Evolutionary conservation across 2,329 filamentous ascomycete genomes (phyloP), one percentile per base, ranked within the genome.

Genomic region (Pestalotiopsis sp.): DNA sequence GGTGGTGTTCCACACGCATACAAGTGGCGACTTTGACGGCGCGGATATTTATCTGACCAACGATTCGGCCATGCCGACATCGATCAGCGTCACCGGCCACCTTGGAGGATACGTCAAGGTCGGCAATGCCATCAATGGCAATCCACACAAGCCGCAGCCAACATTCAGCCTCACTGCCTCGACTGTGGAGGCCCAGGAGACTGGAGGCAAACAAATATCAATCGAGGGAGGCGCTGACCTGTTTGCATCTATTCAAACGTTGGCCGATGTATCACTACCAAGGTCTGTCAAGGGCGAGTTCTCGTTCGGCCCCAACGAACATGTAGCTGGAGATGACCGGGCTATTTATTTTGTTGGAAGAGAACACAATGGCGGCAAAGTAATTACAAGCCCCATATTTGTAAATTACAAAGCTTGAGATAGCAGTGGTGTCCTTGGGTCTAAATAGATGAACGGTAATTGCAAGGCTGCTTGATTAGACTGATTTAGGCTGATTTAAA

Each of bases 101-200:
- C 60, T 63, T 25, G 60, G 60, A 4, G 60, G 60, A 39, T 63
- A 63, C 12, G 60, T 63, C 20, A 63, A 63, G 36, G 60, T 63
- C 17, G 60, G 60, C 2, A 45, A 63, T 41, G 31, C 60, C 23
- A 27, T 63, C 11, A 20, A 63, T 20, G 60, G 60, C 20, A 38
- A 63, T 23, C 60, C 60, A 6, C 60, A 63, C 36, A 63, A 38
- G 11, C 12, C 36, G 1, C 60, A 63, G 11, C 60, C 60, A 1
- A 63, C 27, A 6, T 63, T 63, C 23, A 63, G 38, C 9, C 36
- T 63, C 27, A 36, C 5, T 27, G 14, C 60, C 7, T 27, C 36
- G 3, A 3, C 31, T n/a, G 36, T 6, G n/a, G 60, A 63, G 20
- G 20, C 31, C 3, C 3, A n/a, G 3, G 2, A 20, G 9, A 6